Base-by-base conservation (phyloP, 2,329 filamentous ascomycete species). In the Diplodia corticola region DNA sequence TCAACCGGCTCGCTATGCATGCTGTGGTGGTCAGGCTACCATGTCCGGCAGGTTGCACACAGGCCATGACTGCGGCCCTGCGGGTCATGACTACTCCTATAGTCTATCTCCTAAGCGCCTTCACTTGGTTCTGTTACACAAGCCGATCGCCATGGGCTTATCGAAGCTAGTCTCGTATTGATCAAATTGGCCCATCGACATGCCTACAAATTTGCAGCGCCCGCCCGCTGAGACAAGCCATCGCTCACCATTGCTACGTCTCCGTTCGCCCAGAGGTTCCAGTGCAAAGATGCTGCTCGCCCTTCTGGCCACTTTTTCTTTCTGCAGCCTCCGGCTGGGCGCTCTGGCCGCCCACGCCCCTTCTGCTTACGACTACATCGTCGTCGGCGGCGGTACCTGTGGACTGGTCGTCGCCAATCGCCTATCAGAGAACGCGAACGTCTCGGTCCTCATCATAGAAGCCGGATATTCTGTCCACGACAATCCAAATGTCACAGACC, bases 391-490 rank as follows among this genome's bases (percentile, higher is more conserved):
- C 71, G 68, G 68, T 35, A 84, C 82, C 5, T 81, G 82, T 26
- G 83, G 83, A 22, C 79, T 78, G 63, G 77, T 77, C 5, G 77
- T 87, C 24, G 84, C 84, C 10, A 79, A 80, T 13, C 82, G 85
- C 28, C 79, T 86, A 5, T 82, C 84, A 1, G 81, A 86, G 69
- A 81, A 82, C 48, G 77, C 79, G 4, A 78, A 84, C 4, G 81
- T 83, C 35, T 76, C 70, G 10, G 73, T 81, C 22, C 76, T 80
- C 2, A 72, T 71, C 26, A 65, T 71, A 24, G 69, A 71, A 63
- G 69, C 69, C 13, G 69, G 69, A 10, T 73, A 68, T 48, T 72
- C 70, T 3, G 74, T 72, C 4, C 72, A 69, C 61, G 66, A 70
- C 54, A 76, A 77, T 30, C 67, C 71, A 3, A 72, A 74, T 57